A percentile compares a stretch with the other conserved stretches of the same genome.
Conservation (phyloP, 2,329 filamentous ascomycete genomes). For the Dactylellina leptospora region DNA sequence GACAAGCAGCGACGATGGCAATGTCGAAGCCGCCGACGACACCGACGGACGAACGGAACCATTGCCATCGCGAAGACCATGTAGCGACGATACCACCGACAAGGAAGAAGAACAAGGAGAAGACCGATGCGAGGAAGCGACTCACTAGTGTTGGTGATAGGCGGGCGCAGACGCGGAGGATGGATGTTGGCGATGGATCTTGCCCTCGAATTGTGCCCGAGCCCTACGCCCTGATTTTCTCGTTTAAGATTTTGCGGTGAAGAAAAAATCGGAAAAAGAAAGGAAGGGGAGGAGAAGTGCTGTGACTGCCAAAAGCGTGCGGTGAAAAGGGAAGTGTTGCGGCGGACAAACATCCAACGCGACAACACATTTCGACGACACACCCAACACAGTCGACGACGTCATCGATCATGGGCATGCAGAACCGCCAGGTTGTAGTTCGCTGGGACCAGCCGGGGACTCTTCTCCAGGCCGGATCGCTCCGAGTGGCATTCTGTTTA, state of each 20-base stretch:
- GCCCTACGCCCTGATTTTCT: constrained; percentile 53
- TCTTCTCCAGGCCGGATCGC: no score
- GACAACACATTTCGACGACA: neutral
- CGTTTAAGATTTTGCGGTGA: constrained; percentile 41
- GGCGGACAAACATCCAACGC: neutral
- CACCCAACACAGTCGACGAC: neutral
- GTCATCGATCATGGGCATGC: no score
- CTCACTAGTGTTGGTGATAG: constrained; percentile 51
- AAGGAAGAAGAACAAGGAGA: constrained; percentile 19
- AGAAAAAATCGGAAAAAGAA: constrained; percentile 41
- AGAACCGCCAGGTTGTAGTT: no score
- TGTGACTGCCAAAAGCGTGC: constrained; percentile 46
- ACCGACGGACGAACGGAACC: constrained; percentile 1
- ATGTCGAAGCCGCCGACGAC: constrained; percentile 3
- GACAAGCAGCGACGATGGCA: neutral
- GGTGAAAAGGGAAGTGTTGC: neutral
- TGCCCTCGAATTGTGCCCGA: constrained; percentile 53
- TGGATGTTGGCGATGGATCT: constrained; percentile 51
- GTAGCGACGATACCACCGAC: constrained; percentile 6
- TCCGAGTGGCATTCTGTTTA: no score
- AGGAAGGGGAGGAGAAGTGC: constrained; percentile 21
- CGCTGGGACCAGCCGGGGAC: no score
- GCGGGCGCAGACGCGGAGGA: constrained; percentile 22
- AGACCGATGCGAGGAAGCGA: constrained; percentile 30
- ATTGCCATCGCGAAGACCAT: constrained; percentile 12